Evolutionary conservation across 306 rosid genomes (phyloP), one percentile per base, ranked within the genome.

Genomic region (Begonia fuchsioides): DNA sequence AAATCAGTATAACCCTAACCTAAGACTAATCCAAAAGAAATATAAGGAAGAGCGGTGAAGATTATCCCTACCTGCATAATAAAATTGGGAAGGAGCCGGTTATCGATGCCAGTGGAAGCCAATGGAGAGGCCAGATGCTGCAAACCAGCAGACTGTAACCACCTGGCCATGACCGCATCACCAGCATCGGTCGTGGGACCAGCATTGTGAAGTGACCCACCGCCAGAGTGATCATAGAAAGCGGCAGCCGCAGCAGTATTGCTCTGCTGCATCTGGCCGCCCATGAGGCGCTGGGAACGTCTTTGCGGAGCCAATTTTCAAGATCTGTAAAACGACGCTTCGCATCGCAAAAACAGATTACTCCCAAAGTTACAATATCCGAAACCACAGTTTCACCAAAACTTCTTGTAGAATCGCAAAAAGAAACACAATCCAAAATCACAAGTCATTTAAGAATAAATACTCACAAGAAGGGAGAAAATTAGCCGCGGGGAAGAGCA

Each of bases 261-360:
- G 82, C 78, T 81, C 84, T 88, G 96, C 79, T 83, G 96, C 96
- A 83, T 68, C 94, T 88, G 97, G 66, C 97, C 97, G 69, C 95
- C 95, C 93, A 84, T 74, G 87, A 76, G 97, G 95, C 97, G 97
- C 93, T 84, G 97, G 46, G 97, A 81, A 45, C 95, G 86, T 59
- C 97, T 60, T 79, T 84, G 97, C 43, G 97, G 97, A 77, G 97
- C 97, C 97, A 90, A 90, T 69, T 84, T 88, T 84, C 67, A 84
- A 76, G 95, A 84, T 84, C 92, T 81, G 72, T 59, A 51, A 60
- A 53, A 46, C 82, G 72, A 64, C 56, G 56, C 93, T 81, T 64
- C 70, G 56, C 62, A 64, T 52, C 64, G 50, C 58, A 43, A 48
- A n/a, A n/a, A n/a, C n/a, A n/a, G n/a, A n/a, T n/a, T n/a, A n/a